Evolutionary conservation across 805 yeast genomes (phyloP), one percentile per base, ranked within the genome.

Genomic region (Hanseniaspora clermontiae): DNA sequence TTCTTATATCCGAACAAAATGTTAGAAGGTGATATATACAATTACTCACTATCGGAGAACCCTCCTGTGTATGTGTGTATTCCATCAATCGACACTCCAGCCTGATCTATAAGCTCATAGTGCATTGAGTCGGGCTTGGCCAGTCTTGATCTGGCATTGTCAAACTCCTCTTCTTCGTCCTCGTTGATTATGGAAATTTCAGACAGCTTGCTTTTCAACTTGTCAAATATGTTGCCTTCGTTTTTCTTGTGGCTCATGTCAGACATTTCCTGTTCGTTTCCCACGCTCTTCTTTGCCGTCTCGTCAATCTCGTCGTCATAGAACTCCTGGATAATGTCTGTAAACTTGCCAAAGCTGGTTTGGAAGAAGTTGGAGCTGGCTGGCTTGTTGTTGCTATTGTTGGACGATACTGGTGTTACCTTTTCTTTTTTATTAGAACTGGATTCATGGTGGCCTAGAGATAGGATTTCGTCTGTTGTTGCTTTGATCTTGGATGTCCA

Each of bases 271-370:
- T n/a, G 43, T 12, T 36, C 40, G 34, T 36, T 31, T 14, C 8
- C 31, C 12, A 9, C 24, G 17, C 12, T 24, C 45, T 29, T 49
- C 20, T 49, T 49, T 19, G 17, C n/a, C n/a, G 49, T 43, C 31
- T 55, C 58, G n/a, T 36, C 48, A 10, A 39, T 42, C 20, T 48
- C 54, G 59, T 74, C 82, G 1, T 79, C 76, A 62, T 80, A 77
- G 60, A 82, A 79, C 20, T 51, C 58, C 10, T 47, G 51, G 6
- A 56, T 29, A 4, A 56, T 56, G 31, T 51, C 49, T 10, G 38
- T 50, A 10, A 56, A 43, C 19, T 51, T 56, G 7, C 50, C 55
- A 15, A 56, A 39, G 27, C 58, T 51, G 19, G 31, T n/a, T 37
- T 56, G 58, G 31, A 56, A 51, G 19, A 56, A 50, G 17, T 51